Base-by-base conservation (phyloP, 495 filamentous ascomycete species). In the Xylaria acuta region DNA sequence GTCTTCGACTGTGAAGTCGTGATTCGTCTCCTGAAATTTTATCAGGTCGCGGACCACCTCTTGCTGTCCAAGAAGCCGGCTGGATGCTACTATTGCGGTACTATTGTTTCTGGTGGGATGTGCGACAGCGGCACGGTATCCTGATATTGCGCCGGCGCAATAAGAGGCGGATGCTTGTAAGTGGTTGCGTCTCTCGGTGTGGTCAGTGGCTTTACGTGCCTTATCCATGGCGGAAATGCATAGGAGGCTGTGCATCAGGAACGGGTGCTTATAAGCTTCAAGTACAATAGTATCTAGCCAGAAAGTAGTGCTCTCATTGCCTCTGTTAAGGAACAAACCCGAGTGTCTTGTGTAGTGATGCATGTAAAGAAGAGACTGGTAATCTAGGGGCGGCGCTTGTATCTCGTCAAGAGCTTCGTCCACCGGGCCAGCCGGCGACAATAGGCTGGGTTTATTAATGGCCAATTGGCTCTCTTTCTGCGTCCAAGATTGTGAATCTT, bases 81-180 rank as follows among this genome's bases (percentile, higher is more conserved):
- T 67, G 32, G 22, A 67, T 67, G 47, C 64, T 53, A 67, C 9
- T 18, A 67, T 0, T 38, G 64, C 64, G 47, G 16, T 67, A 53
- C 64, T 67, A 53, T 67, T 67, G 43, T 67, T 32, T 67, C 64
- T 67, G 7, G 64, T 67, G 1, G 64, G 64, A 38, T 22, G 20
- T 38, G 9, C 18, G 30, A 67, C 9, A 40, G 64, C 64, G 20
- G 45, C 25, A 32, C 64, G 64, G 30, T 67, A 67, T 22, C 64
- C 64, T 25, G 64, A 67, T 53, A 67, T 53, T 38, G 64, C 64
- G 18, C 64, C 64, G n/a, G 64, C 64, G 32, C 64, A 67, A 53
- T 67, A 67, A 12, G 64, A 53, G 8, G 47, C 47, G 0, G 64
- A 67, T 53, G 64, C 64, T 38, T 67, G 64, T 18, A 67, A 53